Base-by-base conservation (phyloP, 2,329 filamentous ascomycete species). In the Neonectria coccinea region DNA sequence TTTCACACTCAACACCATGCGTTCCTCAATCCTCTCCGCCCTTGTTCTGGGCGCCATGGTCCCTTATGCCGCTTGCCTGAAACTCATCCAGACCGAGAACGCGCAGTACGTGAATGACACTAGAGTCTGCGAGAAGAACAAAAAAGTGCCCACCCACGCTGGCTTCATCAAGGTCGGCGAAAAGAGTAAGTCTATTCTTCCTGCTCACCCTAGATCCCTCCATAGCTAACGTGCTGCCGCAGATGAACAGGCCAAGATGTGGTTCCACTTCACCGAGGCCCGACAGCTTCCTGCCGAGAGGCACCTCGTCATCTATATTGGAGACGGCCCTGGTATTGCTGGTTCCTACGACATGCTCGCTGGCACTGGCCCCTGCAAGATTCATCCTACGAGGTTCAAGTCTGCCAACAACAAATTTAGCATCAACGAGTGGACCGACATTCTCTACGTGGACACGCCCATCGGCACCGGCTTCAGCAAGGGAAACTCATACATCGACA, bases 391-490 rank as follows among this genome's bases (percentile, higher is more conserved):
- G 1, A 25, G 39, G 12, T 8, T 9, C 39, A 42, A 42, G 7
- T 11, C 14, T 7, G 11, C 6, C 1, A 1, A 1, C 50, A 67
- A 63, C 27, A 25, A 27, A 5, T 60, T 33, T 14, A 52, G 51
- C 12, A 44, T 67, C 36, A 59, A 63, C 48, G 54, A 42, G 4
- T 55, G 57, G 51, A 59, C 65, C 2, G 20, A 60, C 29, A 6
- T 66, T 20, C 45, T 67, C 10, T 66, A 66, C 41, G 41, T 67
- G 14, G 65, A 63, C 27, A 27, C 52, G 0, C 63, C 59, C 3
- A 16, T 63, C 10, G 33, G 39, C 2, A 22, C 59, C 1, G 62
- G 62, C 27, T 67, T 59, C 59, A 66, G 47, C 33, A 55, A 6
- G 5, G 65, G 65, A 9, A 56, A 22, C 29, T 25, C 54, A 11